Conservation (phyloP, 164 flowering plant genomes). For the Berberis thunbergii region DNA sequence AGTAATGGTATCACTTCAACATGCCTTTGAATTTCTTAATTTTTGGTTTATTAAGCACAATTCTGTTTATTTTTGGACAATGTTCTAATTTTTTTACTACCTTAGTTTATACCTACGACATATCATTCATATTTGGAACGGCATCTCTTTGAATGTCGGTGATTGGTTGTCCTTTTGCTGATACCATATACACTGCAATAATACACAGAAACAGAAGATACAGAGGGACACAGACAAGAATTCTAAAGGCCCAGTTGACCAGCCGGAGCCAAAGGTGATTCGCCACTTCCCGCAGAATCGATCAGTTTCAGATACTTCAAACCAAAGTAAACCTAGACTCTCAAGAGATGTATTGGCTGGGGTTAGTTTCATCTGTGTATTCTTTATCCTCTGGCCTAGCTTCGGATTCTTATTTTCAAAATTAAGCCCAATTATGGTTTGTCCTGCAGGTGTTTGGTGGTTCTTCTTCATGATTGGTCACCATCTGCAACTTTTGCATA, state of each 20-base stretch:
- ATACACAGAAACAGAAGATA: conserved; percentile 57
- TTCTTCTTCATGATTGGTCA: too few species aligned
- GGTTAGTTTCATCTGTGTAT: conserved; percentile 25
- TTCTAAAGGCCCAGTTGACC: conserved; percentile 17
- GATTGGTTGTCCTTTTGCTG: background rate
- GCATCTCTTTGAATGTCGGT: too few species aligned
- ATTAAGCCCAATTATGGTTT: background rate
- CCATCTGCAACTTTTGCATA: too few species aligned
- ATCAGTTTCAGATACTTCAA: conserved; percentile 33
- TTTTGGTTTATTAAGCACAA: too few species aligned
- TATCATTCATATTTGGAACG: too few species aligned
- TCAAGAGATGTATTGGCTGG: conserved; percentile 55
- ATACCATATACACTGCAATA: background rate
- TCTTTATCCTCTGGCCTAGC: too few species aligned
- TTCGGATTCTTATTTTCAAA: too few species aligned
- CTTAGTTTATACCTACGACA: background rate
- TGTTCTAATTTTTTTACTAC: background rate
- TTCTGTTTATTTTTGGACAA: too few species aligned
- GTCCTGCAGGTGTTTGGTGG: too few species aligned
- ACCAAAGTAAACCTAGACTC: conserved; percentile 31
- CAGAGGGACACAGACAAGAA: conserved; percentile 25
- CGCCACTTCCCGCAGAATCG: conserved; percentile 57
- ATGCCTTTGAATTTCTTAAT: too few species aligned
- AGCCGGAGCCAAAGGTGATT: conserved; percentile 27
- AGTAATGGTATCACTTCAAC: too few species aligned